phyloP scores from a whole-genome alignment of 2,329 filamentous ascomycete species.

The Dichotomopilus funicola region DNA sequence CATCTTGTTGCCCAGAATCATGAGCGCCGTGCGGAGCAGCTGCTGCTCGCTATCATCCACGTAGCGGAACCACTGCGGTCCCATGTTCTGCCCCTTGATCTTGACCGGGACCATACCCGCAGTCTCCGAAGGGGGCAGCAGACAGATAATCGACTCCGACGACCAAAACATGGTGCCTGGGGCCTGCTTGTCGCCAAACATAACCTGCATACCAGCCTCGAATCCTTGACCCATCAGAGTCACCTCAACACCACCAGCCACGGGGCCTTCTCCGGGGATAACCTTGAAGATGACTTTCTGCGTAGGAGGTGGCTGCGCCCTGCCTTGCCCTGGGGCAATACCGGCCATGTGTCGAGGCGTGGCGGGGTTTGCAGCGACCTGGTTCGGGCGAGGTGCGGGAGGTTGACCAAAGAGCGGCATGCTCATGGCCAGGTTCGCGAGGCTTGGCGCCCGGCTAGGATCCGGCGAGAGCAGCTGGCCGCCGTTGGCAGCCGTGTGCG shows the following conservation, averaged over 20 bases:
- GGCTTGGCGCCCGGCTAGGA: constrained; percentile 52
- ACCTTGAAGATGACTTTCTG: constrained; percentile 71
- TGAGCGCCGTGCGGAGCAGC: constrained; percentile 61
- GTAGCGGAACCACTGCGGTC: constrained; percentile 59
- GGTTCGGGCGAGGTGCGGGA: constrained; percentile 65
- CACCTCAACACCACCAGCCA: constrained; percentile 78
- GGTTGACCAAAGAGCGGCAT: constrained; percentile 59
- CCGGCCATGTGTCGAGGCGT: constrained; percentile 32
- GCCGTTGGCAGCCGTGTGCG: constrained; percentile 60
- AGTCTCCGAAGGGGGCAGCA: constrained; percentile 63
- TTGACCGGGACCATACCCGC: constrained; percentile 66
- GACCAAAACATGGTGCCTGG: constrained; percentile 76
- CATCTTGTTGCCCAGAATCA: constrained; percentile 58
- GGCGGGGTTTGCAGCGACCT: constrained; percentile 63
- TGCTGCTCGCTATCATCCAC: constrained; percentile 64
- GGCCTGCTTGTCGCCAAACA: constrained; percentile 64
- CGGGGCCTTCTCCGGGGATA: constrained; percentile 75
- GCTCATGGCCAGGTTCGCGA: constrained; percentile 59
- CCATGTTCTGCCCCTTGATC: constrained; percentile 46
- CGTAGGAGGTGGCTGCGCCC: constrained; percentile 39
- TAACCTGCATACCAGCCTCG: constrained; percentile 68
- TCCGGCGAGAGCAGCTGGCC: constrained; percentile 53
- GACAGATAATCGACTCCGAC: constrained; percentile 69
- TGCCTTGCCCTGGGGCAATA: constrained; percentile 13
- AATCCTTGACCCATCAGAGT: constrained; percentile 78